A percentile compares a stretch with the other conserved stretches of the same genome.
Conservation (phyloP, 2,329 filamentous ascomycete genomes). For the Colletotrichum tropicale region DNA sequence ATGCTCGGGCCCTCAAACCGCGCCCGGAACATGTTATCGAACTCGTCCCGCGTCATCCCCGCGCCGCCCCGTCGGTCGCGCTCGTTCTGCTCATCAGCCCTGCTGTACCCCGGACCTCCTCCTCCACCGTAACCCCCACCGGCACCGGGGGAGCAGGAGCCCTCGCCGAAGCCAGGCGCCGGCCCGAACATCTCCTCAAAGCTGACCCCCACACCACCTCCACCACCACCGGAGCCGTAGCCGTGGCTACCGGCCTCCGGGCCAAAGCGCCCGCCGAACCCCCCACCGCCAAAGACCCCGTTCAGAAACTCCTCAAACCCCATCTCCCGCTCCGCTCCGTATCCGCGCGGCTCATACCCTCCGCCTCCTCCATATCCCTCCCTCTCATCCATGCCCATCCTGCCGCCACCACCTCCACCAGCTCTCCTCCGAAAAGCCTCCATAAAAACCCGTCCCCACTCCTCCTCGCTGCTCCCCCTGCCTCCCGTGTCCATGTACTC, state of each 20-base stretch:
- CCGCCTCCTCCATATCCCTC: background rate
- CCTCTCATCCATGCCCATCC: background rate
- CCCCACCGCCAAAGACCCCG: background rate
- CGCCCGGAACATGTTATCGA: background rate
- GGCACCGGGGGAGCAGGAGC: background rate
- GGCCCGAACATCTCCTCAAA: background rate
- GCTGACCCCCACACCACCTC: background rate
- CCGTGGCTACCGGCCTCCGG: background rate
- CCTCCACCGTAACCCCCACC: background rate
- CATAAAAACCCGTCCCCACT: background rate
- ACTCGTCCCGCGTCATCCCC: conserved; percentile 1
- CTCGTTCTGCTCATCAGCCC: background rate
- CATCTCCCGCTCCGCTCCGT: background rate
- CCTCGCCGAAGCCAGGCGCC: background rate
- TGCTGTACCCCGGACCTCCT: background rate
- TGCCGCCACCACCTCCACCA: background rate
- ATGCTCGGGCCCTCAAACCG: background rate
- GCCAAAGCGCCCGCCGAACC: background rate
- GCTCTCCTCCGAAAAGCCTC: background rate
- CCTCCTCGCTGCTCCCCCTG: background rate
- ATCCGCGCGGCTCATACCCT: background rate
- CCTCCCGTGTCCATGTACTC: background rate
- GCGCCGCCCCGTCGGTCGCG: background rate
- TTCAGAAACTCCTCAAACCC: background rate
- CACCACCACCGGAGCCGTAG: background rate